Evolutionary conservation across 495 filamentous ascomycete species (phyloP).

Genomic region (Hypomontagnella submonticulosa): DNA sequence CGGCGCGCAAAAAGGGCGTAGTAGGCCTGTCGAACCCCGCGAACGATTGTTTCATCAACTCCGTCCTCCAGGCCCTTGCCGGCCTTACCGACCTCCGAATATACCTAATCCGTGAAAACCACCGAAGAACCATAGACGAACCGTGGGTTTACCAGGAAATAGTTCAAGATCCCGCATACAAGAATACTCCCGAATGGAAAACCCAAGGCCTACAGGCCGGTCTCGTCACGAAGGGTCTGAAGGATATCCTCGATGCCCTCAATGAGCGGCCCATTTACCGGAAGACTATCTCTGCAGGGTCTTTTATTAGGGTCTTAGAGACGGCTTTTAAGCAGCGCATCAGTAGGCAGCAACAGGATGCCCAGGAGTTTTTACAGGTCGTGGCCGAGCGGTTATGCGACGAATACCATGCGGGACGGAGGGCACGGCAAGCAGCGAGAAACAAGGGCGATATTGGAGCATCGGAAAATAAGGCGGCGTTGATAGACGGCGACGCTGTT

Average conservation of each 20-base stretch:
- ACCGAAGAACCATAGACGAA: conserved; percentile 82
- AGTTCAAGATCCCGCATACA: conserved; percentile 50
- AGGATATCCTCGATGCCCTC: conserved; percentile 90
- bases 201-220: conserved; percentile 80
- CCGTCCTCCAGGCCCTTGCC: conserved; percentile 92
- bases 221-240: conserved; percentile 85
- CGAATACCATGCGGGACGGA: conserved; percentile 86
- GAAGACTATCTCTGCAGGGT: conserved; percentile 88
- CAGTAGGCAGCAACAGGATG: conserved; percentile 95
- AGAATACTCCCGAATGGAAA: conserved; percentile 70
- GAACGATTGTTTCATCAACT: conserved; percentile 99
- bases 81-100: conserved; percentile 90
- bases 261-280: conserved; percentile 94
- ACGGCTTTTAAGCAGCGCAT: conserved; percentile 87
- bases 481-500: conserved; percentile 38
- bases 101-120: conserved; percentile 88
- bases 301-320: conserved; percentile 84
- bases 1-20: conserved; percentile 82
- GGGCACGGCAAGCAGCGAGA: conserved; percentile 67
- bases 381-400: conserved; percentile 91
- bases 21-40: conserved; percentile 91
- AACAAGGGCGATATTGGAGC: conserved; percentile 19
- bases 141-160: conserved; percentile 73
- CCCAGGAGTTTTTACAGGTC: conserved; percentile 97
- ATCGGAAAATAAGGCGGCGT: conserved; percentile 17